phyloP scores from a whole-genome alignment of 1,284 basidiomycete genomes.

The Veloporphyrellus conicus region DNA sequence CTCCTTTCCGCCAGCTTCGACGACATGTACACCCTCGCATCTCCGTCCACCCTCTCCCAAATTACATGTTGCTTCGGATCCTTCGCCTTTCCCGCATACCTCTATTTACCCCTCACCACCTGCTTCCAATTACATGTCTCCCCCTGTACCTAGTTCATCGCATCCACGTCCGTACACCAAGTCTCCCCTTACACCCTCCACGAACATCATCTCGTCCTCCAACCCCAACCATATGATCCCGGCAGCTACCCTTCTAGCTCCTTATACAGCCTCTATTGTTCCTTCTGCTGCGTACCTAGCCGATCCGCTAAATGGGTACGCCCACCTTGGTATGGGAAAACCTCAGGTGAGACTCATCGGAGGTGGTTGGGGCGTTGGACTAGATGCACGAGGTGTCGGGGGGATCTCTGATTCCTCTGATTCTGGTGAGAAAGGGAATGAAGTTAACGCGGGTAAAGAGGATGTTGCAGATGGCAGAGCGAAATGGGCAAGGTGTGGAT shows the following conservation, averaged over 20 bases:
- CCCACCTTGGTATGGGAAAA: constrained; percentile 67
- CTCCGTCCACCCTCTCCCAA: constrained; percentile 30
- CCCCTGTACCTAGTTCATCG: constrained; percentile 30
- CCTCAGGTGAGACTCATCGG: constrained; percentile 80
- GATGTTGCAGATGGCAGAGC: constrained; percentile 38
- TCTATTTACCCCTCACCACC: constrained; percentile 32
- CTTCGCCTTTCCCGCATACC: constrained; percentile 28
- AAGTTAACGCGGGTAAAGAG: constrained; percentile 1
- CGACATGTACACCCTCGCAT: constrained; percentile 23
- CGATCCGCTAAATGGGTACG: constrained; percentile 67
- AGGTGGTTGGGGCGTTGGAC: constrained; percentile 73
- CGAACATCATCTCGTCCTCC: constrained; percentile 22
- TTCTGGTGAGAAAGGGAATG: constrained; percentile 3
- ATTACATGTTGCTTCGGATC: constrained; percentile 25
- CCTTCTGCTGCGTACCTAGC: constrained; percentile 60
- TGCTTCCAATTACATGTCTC: constrained; percentile 23
- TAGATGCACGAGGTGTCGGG: constrained; percentile 83
- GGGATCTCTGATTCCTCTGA: constrained; percentile 28
- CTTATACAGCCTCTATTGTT: constrained; percentile 55
- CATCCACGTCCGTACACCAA: constrained; percentile 34
- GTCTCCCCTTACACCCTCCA: constrained; percentile 35
- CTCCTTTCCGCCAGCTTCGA: constrained; percentile 4
- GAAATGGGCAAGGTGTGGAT: constrained; percentile 79
- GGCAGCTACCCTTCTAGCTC: constrained; percentile 48
- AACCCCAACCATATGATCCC: constrained; percentile 47